Evolutionary conservation across 257 asterid genomes (phyloP), one percentile per base, ranked within the genome.

Genomic region (Gentiana macrophylla): DNA sequence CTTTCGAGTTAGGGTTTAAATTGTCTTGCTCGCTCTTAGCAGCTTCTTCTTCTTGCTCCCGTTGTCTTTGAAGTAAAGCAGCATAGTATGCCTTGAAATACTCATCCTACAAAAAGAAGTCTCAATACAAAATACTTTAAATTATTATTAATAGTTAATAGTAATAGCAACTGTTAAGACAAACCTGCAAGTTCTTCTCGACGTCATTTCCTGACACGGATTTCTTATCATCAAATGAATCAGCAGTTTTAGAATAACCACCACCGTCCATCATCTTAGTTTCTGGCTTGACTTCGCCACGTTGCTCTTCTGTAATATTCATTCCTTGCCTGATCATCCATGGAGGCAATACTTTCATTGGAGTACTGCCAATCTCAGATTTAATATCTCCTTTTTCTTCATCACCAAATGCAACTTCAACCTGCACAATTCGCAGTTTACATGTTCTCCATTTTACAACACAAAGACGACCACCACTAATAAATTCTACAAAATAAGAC

Each of bases 291-390:
- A 74, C 64, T 71, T 81, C 89, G 55, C 99, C 97, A 4, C 86
- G 94, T 65, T 88, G 99, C 83, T 88, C 97, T 62, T 72, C 76
- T 8, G 94, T 78, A 62, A 85, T 90, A 62, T 72, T 81, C 99
- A 92, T 92, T 59, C 97, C 95, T 72, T 80, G 74, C 78, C 53
- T 85, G 60, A 92, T 81, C 97, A 92, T 88, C 99, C 97, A 92
- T 13, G 95, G 94, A 62, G 99, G 99, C 76, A 88, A 79, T 35
- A 83, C 85, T 77, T 92, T 86, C 80, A 62, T 72, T 35, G 86
- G 87, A 41, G 79, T 41, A 65, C 49, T 75, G 47, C 73, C 52
- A 69, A 67, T 72, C 67, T 71, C 76, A 49, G 78, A 56, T 67
- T 80, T 84, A 60, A 77, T 80, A 60, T 73, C 79, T 63, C 85